Evolutionary conservation across 2,329 filamentous ascomycete genomes (phyloP), one percentile per base, ranked within the genome.

Genomic region (Talaromyces albobiverticillius): DNA sequence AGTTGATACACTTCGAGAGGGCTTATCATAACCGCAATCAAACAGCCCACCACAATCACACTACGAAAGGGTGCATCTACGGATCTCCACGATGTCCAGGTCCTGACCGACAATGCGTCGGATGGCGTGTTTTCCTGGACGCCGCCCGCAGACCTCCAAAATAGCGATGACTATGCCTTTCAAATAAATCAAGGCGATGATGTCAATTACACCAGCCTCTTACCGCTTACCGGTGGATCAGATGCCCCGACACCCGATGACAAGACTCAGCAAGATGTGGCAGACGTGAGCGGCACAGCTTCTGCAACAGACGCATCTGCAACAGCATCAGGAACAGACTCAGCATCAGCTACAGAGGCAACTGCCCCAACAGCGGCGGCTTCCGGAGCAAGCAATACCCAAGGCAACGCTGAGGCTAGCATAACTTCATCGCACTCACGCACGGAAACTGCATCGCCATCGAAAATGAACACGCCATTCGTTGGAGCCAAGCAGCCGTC

Each of bases 151-250:
- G 66, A 62, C 36, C 70, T 84, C 25, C 61, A 67, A 42, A 67
- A 74, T 58, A 76, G 69, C 53, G 56, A 66, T 34, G 72, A 82
- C 70, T 86, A 85, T 63, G 82, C 83, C 52, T 76, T 86, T 55
- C 69, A 83, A 66, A 83, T 86, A 69, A 65, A 62, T 13, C 82
- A 84, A 64, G 77, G 73, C 55, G 69, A 64, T 38, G 57, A 68
- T 45, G 63, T 72, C 66, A 86, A 86, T 72, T 85, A 83, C 72
- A 80, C 76, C 43, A 79, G 76, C 42, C 75, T 75, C 26, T 74
- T 85, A 65, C 62, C 64, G 29, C 64, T 82, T 43, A 66, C 69
- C 32, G 75, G 75, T 38, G 70, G 67, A 38, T 60, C 34, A 42
- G 57, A 41, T 23, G 13, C 26, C 16, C 53, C 46, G 5, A 43